Percentiles rank a stretch among this genome's conserved stretches.
These are phyloP conservation scores for Vaccinium corymbosum DNA, from an alignment of 148 eudicot genomes.

Conservation along the genomic window DNA sequence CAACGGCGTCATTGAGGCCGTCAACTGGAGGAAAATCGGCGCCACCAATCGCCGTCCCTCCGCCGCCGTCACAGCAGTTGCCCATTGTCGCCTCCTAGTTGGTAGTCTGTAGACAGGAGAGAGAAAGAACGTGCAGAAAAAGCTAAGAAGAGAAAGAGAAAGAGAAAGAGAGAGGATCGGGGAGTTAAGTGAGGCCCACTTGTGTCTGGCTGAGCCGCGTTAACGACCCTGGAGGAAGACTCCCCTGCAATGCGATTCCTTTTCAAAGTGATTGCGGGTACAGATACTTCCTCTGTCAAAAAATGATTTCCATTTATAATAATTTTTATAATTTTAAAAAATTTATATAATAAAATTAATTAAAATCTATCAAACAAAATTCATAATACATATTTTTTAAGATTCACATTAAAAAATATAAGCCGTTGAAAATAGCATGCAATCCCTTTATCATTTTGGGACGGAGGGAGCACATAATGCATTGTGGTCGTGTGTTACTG, in stretches of 20 bases:
- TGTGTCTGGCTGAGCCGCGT: background rate
- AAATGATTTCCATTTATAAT: no score
- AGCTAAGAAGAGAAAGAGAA: background rate
- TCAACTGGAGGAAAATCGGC: slow-evolving; percentile 23
- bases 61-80: slow-evolving; percentile 87
- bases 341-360: no score
- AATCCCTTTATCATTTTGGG: no score
- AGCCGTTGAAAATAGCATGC: no score
- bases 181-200: background rate
- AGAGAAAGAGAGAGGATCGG: background rate
- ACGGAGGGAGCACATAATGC: no score
- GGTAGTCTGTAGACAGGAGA: background rate
- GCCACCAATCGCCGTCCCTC: slow-evolving; percentile 64
- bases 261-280: background rate
- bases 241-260: background rate
- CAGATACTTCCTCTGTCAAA: no score
- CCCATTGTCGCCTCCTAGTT: slow-evolving; percentile 49
- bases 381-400: no score
- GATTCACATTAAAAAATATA: no score
- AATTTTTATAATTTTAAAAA: no score
- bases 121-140: background rate
- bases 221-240: background rate
- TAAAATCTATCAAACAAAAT: no score
- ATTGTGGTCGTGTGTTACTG: no score
- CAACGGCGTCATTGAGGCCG: slow-evolving; percentile 71